Percentiles rank a stretch among this genome's conserved stretches.
These are phyloP conservation scores for Thalassiosira mediterranea DNA, from an alignment of 352 stramenopile species.

Conservation along the genomic window DNA sequence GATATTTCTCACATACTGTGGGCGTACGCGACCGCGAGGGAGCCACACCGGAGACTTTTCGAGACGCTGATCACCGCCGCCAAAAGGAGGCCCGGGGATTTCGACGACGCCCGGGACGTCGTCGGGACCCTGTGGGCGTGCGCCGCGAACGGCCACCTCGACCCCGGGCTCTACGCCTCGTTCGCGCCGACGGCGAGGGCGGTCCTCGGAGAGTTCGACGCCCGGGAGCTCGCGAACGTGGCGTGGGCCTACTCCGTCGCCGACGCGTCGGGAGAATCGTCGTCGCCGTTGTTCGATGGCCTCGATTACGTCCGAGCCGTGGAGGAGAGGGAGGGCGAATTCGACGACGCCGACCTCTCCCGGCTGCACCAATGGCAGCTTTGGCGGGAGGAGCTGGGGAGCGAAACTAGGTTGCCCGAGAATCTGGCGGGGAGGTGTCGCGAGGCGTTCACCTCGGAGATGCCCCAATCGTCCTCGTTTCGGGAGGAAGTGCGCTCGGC, in stretches of 20 bases:
- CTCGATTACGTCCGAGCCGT: neutral
- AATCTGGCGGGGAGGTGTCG: constrained; percentile 3
- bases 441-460: constrained; percentile 1
- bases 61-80: constrained; percentile 16
- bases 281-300: neutral
- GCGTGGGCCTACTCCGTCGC: constrained; percentile 28
- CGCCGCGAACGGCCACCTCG: constrained; percentile 4
- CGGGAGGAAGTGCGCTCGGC: constrained; percentile 10
- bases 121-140: constrained; percentile 42
- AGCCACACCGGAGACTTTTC: constrained; percentile 26
- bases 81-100: constrained; percentile 13
- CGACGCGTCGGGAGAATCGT: constrained; percentile 19
- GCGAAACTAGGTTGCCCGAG: neutral
- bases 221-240: constrained; percentile 8
- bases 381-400: constrained; percentile 5
- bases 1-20: constrained; percentile 39
- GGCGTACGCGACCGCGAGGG: constrained; percentile 38
- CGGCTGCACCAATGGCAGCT: constrained; percentile 23
- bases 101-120: constrained; percentile 37
- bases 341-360: constrained; percentile 10
- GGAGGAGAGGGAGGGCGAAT: constrained; percentile 3
- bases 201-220: constrained; percentile 20
- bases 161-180: constrained; percentile 16
- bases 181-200: constrained; percentile 16
- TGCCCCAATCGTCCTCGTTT: neutral